Evolutionary conservation across 2,329 filamentous ascomycete species (phyloP).

Genomic region (Colletotrichum eremochloae): DNA sequence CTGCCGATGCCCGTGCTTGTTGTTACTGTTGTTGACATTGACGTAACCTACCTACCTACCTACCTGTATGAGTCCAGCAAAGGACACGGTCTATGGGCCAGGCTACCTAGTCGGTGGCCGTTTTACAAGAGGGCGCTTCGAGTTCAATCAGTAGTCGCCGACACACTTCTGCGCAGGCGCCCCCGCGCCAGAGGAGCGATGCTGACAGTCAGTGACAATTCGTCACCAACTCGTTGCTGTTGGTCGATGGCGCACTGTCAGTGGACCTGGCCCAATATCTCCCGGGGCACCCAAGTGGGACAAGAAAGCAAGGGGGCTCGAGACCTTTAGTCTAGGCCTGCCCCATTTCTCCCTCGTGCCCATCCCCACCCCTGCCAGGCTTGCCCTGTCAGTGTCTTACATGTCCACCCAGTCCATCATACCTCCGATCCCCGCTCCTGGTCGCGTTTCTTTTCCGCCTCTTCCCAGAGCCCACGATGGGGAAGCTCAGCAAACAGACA

Average conservation of each 20-base stretch:
- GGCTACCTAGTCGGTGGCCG: background rate
- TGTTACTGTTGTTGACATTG: background rate
- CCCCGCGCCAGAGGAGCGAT: conserved; percentile 12
- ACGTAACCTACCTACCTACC: background rate
- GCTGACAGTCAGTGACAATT: conserved; percentile 37
- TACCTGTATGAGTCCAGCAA: background rate
- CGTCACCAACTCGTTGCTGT: conserved; percentile 13
- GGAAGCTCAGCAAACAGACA: background rate
- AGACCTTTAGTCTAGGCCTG: conserved; percentile 13
- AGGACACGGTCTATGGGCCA: background rate
- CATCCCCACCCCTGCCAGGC: conserved; percentile 12
- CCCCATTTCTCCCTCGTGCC: conserved; percentile 9
- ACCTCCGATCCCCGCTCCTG: background rate
- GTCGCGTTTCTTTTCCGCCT: background rate
- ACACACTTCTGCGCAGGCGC: conserved; percentile 15
- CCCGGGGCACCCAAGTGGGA: conserved; percentile 34
- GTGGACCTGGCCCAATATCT: conserved; percentile 25
- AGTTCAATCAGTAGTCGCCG: background rate
- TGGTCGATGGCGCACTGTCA: background rate
- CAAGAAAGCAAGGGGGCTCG: conserved; percentile 35
- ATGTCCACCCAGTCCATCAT: conserved; percentile 11
- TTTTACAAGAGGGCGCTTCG: conserved; percentile 8
- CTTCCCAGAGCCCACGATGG: conserved; percentile 6
- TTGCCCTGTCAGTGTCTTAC: conserved; percentile 12
- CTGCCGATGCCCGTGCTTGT: background rate